These are phyloP conservation scores for Tricholoma flavovirens DNA, from an alignment of 768 basidiomycete species.

Conservation along the genomic window DNA sequence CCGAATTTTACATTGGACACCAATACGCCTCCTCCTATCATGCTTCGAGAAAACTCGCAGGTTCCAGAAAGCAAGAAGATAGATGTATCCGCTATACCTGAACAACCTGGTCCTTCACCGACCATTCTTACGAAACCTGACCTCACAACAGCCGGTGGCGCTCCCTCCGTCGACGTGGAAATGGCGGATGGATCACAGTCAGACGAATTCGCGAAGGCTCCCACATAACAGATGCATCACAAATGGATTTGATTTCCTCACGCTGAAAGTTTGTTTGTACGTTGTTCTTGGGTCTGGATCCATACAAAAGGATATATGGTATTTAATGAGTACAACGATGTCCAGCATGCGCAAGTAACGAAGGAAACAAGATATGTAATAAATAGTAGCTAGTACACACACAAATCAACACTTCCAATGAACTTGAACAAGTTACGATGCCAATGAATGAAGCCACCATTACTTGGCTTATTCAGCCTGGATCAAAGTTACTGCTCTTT, in stretches of 20 bases:
- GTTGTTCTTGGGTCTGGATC: constrained; percentile 6
- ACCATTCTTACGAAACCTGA: constrained; percentile 3
- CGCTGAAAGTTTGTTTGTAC: constrained; percentile 1
- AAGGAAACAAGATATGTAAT: constrained; percentile 31
- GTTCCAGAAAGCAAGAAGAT: constrained; percentile 10
- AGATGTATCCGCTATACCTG: constrained; percentile 1
- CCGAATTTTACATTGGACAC: not conserved
- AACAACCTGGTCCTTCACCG: not conserved
- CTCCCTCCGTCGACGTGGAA: constrained; percentile 12
- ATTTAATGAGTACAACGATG: constrained; percentile 14
- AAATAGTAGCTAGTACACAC: constrained; percentile 18
- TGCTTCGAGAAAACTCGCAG: constrained; percentile 5
- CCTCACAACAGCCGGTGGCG: constrained; percentile 7
- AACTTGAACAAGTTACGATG: not conserved
- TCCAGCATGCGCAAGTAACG: constrained; percentile 18
- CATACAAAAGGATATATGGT: constrained; percentile 11
- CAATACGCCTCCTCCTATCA: constrained; percentile 12
- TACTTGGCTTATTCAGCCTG: constrained; percentile 34
- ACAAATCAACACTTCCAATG: not conserved
- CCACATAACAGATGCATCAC: not conserved
- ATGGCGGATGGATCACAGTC: constrained; percentile 12
- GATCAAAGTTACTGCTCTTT: constrained; percentile 48
- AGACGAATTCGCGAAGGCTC: not conserved
- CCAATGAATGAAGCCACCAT: constrained; percentile 4
- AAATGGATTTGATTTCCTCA: not conserved